A percentile compares a stretch with the other conserved stretches of the same genome.
phyloP scores from a whole-genome alignment of 179 eudicot species.

The Heliamphora ciliata region DNA sequence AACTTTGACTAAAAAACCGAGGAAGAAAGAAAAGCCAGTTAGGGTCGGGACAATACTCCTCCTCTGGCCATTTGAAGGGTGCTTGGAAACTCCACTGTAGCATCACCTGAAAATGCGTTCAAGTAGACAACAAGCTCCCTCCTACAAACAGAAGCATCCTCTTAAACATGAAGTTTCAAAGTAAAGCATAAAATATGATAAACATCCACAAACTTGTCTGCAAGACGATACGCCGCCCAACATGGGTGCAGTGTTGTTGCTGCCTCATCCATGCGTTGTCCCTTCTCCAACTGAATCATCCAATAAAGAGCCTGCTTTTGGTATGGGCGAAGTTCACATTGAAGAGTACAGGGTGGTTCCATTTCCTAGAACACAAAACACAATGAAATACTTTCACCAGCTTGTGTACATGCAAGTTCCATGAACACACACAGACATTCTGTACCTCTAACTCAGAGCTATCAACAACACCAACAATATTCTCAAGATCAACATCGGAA shows the following conservation, averaged over 20 bases:
- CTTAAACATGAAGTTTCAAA: slow-evolving; percentile 6
- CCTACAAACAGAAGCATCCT: slow-evolving; percentile 43
- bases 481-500: slow-evolving; percentile 82
- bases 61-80: slow-evolving; percentile 94
- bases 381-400: neutral
- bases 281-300: slow-evolving; percentile 87
- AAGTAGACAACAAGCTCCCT: slow-evolving; percentile 68
- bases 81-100: slow-evolving; percentile 85
- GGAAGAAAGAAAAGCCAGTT: slow-evolving; percentile 8
- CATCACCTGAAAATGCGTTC: slow-evolving; percentile 98
- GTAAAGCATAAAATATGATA: neutral
- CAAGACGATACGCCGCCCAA: slow-evolving; percentile 89
- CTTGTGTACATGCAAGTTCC: neutral
- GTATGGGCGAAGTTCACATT: slow-evolving; percentile 84
- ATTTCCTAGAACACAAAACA: slow-evolving; percentile 52
- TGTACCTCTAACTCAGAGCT: slow-evolving; percentile 71
- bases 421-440: neutral
- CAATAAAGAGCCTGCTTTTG: slow-evolving; percentile 96
- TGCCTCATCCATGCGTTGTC: slow-evolving; percentile 59
- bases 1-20: neutral
- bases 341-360: slow-evolving; percentile 85
- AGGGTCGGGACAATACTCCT: slow-evolving; percentile 52
- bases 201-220: slow-evolving; percentile 55
- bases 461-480: slow-evolving; percentile 78
- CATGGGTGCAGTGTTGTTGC: slow-evolving; percentile 90